Evolutionary conservation across 768 basidiomycete species (phyloP).

Genomic region (Termitomyces sp.): DNA sequence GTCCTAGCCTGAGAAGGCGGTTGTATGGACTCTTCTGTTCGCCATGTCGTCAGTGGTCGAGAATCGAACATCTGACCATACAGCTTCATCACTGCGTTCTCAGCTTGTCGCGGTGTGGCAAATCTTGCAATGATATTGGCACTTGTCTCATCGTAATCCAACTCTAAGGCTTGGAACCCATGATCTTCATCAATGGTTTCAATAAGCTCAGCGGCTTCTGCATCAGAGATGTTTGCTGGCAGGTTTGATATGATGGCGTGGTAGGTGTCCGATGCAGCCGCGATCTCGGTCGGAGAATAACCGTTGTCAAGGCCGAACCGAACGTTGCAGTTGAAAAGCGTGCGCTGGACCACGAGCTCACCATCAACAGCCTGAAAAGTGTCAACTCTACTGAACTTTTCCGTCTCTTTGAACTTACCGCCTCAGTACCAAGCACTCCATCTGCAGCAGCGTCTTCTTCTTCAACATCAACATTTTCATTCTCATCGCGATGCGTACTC

Average conservation of each 20-base stretch:
- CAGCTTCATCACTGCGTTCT: slow-evolving; percentile 26
- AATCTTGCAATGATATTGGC: slow-evolving; percentile 22
- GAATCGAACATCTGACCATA: slow-evolving; percentile 22
- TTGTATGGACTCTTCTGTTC: slow-evolving; percentile 14
- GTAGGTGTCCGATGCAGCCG: slow-evolving; percentile 29
- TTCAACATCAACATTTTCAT: neutral
- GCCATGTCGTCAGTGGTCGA: slow-evolving; percentile 20
- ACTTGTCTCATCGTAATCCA: slow-evolving; percentile 16
- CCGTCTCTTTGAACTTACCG: neutral
- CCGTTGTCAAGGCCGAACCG: slow-evolving; percentile 25
- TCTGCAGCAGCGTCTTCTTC: neutral
- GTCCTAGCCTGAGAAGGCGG: slow-evolving; percentile 17
- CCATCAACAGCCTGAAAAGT: neutral
- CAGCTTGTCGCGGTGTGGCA: slow-evolving; percentile 21
- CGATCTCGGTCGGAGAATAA: slow-evolving; percentile 23
- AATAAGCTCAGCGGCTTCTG: slow-evolving; percentile 26
- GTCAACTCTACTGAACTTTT: neutral
- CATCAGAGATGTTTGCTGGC: slow-evolving; percentile 21
- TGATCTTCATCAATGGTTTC: slow-evolving; percentile 24
- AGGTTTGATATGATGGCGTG: slow-evolving; percentile 34
- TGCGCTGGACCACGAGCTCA: slow-evolving; percentile 13
- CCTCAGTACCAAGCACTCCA: neutral
- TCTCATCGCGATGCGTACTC: neutral
- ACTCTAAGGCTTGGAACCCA: slow-evolving; percentile 16
- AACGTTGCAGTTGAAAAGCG: slow-evolving; percentile 21